A percentile compares a stretch with the other conserved stretches of the same genome.
Evolutionary conservation across 1,284 basidiomycete species (phyloP).

Genomic region (Tylopilus sp.): DNA sequence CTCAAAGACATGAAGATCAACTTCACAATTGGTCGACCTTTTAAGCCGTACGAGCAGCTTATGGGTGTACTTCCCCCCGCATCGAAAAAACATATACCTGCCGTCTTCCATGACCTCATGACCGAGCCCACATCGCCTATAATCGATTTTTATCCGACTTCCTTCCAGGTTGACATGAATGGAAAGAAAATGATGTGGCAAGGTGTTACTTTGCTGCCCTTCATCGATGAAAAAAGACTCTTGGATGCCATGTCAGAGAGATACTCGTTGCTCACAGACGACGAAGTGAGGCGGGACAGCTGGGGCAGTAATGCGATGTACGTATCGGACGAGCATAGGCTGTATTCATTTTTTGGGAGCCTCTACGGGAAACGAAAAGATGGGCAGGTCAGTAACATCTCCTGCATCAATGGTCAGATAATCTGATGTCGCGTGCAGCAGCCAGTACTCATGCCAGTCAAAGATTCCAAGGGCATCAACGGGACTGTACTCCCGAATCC

Average conservation of each 20-base stretch:
- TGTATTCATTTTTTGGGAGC: constrained; percentile 90
- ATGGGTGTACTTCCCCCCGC: constrained; percentile 97
- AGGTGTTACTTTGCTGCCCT: constrained; percentile 95
- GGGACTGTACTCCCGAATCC: constrained; percentile 89
- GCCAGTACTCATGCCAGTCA: constrained; percentile 78
- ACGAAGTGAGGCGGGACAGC: constrained; percentile 86
- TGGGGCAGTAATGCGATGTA: constrained; percentile 91
- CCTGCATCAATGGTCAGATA: constrained; percentile 8
- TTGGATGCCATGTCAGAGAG: constrained; percentile 85
- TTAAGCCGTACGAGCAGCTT: constrained; percentile 97
- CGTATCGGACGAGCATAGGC: constrained; percentile 84
- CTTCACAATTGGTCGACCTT: constrained; percentile 87
- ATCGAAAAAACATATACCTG: constrained; percentile 81
- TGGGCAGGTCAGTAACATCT: constrained; percentile 70
- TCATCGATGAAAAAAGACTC: constrained; percentile 92
- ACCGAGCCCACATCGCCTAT: constrained; percentile 90
- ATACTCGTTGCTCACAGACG: constrained; percentile 82
- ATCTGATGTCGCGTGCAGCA: constrained; percentile 40
- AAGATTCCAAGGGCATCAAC: constrained; percentile 81
- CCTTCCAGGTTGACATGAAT: constrained; percentile 99
- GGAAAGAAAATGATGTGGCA: constrained; percentile 99
- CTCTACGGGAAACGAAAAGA: constrained; percentile 92
- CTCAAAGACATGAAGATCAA: constrained; percentile 84
- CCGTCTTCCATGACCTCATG: constrained; percentile 92
- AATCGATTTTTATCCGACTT: constrained; percentile 94